Conservation (phyloP, 139 green algal genomes). For the Ettlia oleoabundans region DNA sequence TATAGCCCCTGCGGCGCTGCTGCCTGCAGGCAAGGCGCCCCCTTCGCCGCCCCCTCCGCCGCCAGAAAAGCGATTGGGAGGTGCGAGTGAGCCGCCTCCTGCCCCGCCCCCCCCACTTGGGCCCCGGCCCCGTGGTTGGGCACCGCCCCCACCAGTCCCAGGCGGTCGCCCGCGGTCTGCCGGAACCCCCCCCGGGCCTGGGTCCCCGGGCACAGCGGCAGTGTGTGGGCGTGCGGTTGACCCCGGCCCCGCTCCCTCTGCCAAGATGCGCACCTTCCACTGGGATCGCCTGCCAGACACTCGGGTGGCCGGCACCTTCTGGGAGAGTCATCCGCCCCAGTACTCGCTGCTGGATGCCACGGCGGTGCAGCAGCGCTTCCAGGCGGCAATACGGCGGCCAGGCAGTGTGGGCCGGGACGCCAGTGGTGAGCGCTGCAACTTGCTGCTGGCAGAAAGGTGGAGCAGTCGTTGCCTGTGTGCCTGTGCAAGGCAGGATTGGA, state of each 20-base stretch:
- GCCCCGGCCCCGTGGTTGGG: too few relatives aligned
- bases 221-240: background rate
- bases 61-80: background rate
- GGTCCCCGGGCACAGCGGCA: background rate
- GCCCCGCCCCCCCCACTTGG: background rate
- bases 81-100: background rate
- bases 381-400: conserved; percentile 21
- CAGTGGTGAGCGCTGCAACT: background rate
- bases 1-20: background rate
- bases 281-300: conserved; percentile 55
- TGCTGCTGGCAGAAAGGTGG: too few relatives aligned
- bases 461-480: too few relatives aligned
- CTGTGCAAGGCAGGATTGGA: too few relatives aligned
- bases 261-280: conserved; percentile 34
- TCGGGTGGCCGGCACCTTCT: conserved; percentile 51
- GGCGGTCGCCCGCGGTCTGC: background rate
- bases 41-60: background rate
- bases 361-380: conserved; percentile 44
- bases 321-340: conserved; percentile 32
- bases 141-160: background rate
- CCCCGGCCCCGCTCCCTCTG: background rate
- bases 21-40: background rate
- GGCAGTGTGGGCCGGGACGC: background rate
- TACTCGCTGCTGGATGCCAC: conserved; percentile 25
- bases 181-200: too few relatives aligned